Conservation (phyloP, 345 rosid genomes). For the Pistacia vera region DNA sequence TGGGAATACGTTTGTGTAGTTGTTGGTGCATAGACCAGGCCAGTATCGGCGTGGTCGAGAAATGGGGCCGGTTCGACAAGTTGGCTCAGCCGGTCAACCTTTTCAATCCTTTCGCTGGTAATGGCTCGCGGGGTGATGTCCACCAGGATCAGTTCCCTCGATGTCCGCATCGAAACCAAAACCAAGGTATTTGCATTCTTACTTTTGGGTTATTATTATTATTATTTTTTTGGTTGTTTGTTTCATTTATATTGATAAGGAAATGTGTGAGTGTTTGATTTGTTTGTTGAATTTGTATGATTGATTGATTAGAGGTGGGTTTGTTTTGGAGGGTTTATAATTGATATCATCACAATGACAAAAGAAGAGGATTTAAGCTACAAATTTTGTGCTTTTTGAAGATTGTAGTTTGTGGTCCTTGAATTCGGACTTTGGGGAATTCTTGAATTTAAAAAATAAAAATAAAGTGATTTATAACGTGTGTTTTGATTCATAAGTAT, state of each 20-base stretch:
- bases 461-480: too few species aligned
- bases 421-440: too few species aligned
- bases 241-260: neutral
- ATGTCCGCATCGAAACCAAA: conserved; percentile 91
- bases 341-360: too few species aligned
- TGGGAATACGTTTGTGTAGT: conserved; percentile 55
- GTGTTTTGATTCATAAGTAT: too few species aligned
- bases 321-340: neutral
- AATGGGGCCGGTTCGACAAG: conserved; percentile 92
- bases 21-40: conserved; percentile 84
- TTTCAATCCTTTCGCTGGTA: conserved; percentile 76
- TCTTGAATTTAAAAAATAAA: too few species aligned
- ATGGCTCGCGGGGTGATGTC: conserved; percentile 87
- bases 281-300: neutral
- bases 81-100: conserved; percentile 84
- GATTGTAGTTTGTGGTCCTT: too few species aligned
- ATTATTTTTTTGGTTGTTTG: neutral
- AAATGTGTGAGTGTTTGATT: neutral
- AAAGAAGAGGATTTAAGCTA: too few species aligned
- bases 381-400: too few species aligned
- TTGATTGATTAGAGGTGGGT: neutral
- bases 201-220: neutral
- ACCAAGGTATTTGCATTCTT: conserved; percentile 57
- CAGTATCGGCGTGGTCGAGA: conserved; percentile 75
- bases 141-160: conserved; percentile 84